These are phyloP conservation scores for Chlamydomonas sp. DNA, from an alignment of 139 green algal genomes.

Conservation along the genomic window DNA sequence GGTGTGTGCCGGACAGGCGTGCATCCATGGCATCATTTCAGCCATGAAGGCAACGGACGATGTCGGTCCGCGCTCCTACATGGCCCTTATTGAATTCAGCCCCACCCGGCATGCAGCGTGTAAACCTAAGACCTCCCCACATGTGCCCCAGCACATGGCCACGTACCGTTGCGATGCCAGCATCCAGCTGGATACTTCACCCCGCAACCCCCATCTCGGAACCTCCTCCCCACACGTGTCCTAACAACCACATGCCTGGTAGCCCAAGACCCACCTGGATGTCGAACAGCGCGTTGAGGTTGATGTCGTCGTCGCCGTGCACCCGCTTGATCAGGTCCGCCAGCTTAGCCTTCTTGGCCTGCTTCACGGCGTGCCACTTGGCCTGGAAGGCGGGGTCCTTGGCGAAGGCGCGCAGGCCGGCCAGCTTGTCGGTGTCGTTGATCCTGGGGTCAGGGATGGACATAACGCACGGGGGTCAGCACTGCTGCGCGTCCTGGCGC, in stretches of 20 bases:
- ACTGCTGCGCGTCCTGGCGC: neutral
- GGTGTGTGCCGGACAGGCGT: too few relatives aligned
- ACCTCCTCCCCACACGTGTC: neutral
- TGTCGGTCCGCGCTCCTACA: too few relatives aligned
- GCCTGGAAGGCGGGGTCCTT: constrained; percentile 61
- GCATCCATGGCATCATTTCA: too few relatives aligned
- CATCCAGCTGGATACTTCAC: too few relatives aligned
- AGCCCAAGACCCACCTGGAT: constrained; percentile 72
- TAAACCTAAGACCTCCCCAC: too few relatives aligned
- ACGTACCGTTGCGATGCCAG: too few relatives aligned
- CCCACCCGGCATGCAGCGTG: too few relatives aligned
- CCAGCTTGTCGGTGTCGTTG: constrained; percentile 65
- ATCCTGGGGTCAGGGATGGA: constrained; percentile 50
- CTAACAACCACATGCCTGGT: too few relatives aligned
- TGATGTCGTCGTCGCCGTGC: constrained; percentile 79
- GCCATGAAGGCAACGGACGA: too few relatives aligned
- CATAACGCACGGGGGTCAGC: neutral
- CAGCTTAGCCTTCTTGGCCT: constrained; percentile 83
- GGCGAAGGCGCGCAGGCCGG: constrained; percentile 53
- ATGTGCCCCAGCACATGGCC: too few relatives aligned
- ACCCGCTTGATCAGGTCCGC: constrained; percentile 81
- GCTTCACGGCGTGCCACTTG: constrained; percentile 90
- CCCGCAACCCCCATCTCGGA: too few relatives aligned
- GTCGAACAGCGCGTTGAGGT: constrained; percentile 90
- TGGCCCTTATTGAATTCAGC: too few relatives aligned